Percentiles rank a stretch among this genome's conserved stretches.
Evolutionary conservation across 1,284 basidiomycete genomes (phyloP).

Genomic region (Cryptococcus maquisensis): DNA sequence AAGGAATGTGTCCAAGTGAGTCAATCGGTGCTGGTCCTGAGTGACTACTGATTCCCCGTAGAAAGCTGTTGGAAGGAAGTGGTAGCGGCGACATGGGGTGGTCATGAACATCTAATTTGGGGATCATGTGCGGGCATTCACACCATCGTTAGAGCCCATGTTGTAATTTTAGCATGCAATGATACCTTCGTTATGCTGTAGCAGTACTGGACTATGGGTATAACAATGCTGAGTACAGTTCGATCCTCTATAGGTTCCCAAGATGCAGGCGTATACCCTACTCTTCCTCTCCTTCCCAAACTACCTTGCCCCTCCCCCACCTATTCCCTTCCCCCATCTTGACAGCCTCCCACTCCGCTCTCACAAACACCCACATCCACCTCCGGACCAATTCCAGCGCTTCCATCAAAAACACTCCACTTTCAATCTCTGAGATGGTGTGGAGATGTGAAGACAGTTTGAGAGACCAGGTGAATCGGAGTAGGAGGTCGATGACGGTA

Average conservation of each 20-base stretch:
- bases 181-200: too few relatives aligned
- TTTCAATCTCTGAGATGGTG: constrained; percentile 72
- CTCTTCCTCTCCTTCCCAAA: constrained; percentile 10
- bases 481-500: constrained; percentile 76
- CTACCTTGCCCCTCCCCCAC: constrained; percentile 13
- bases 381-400: constrained; percentile 80
- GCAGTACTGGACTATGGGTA: too few relatives aligned
- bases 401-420: constrained; percentile 84
- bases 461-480: constrained; percentile 92
- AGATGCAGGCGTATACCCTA: neutral
- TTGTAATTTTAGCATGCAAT: too few relatives aligned
- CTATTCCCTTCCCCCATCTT: constrained; percentile 51
- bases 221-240: too few relatives aligned
- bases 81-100: constrained; percentile 21
- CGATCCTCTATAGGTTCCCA: neutral
- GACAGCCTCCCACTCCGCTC: constrained; percentile 91
- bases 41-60: constrained; percentile 9
- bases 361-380: constrained; percentile 95
- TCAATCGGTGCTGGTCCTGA: neutral
- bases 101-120: too few relatives aligned
- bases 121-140: too few relatives aligned
- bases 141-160: too few relatives aligned
- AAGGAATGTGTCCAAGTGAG: constrained; percentile 50
- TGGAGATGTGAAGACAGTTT: constrained; percentile 87
- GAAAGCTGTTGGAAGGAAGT: constrained; percentile 43